Percentiles rank a stretch among this genome's conserved stretches.
Evolutionary conservation across 108 stramenopile genomes (phyloP).

Genomic region (Ochromonas danica): DNA sequence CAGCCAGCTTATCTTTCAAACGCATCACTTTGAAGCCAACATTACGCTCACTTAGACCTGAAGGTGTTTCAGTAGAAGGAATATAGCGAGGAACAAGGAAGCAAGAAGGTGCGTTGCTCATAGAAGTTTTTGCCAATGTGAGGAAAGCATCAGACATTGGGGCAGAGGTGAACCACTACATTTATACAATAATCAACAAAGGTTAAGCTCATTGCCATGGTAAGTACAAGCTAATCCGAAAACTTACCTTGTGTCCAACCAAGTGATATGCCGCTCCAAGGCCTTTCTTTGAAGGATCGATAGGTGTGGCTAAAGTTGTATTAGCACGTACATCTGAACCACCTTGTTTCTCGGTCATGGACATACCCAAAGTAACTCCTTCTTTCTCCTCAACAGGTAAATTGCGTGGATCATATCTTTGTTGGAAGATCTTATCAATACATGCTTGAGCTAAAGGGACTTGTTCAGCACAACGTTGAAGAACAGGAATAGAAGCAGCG

Average conservation of each 20-base stretch:
- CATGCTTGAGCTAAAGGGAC: not conserved
- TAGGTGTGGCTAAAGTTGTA: slow-evolving; percentile 34
- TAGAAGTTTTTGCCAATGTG: slow-evolving; percentile 36
- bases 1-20: slow-evolving; percentile 44
- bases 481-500: slow-evolving; percentile 34
- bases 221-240: no score
- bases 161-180: slow-evolving; percentile 47
- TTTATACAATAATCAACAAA: not conserved
- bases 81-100: slow-evolving; percentile 41
- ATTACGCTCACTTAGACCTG: slow-evolving; percentile 26
- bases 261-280: not conserved
- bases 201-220: no score
- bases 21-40: slow-evolving; percentile 35
- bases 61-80: slow-evolving; percentile 11
- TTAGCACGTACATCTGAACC: slow-evolving; percentile 48
- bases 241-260: slow-evolving; percentile 39
- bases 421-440: not conserved
- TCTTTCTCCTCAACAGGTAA: slow-evolving; percentile 32
- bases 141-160: slow-evolving; percentile 39
- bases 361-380: slow-evolving; percentile 45
- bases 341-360: slow-evolving; percentile 48
- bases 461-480: not conserved
- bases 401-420: slow-evolving; percentile 21
- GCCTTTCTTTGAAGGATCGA: not conserved
- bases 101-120: slow-evolving; percentile 7